These are phyloP conservation scores for Bruguiera sexangula DNA, from an alignment of 345 rosid genomes.

Conservation along the genomic window DNA sequence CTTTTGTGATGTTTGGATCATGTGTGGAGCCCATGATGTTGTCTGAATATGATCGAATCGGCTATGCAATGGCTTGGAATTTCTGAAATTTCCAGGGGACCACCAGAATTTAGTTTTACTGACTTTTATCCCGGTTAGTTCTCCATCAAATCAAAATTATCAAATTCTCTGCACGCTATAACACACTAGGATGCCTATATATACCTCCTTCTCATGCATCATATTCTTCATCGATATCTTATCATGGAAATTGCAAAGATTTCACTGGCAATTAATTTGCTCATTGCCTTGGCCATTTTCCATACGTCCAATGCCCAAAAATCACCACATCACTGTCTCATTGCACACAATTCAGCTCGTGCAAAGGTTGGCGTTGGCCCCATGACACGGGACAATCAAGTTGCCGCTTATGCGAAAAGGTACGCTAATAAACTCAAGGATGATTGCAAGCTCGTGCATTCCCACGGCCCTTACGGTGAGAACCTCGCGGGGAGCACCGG, in stretches of 20 bases:
- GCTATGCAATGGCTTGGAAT: too few relatives aligned
- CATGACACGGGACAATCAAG: constrained; percentile 5
- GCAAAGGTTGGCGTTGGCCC: constrained; percentile 2
- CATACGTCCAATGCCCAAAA: constrained; percentile 4
- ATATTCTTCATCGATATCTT: neutral
- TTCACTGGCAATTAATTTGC: neutral
- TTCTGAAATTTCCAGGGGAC: too few relatives aligned
- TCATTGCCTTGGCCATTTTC: neutral
- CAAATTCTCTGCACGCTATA: neutral
- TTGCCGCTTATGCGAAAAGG: constrained; percentile 2
- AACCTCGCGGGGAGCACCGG: constrained; percentile 3
- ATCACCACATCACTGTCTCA: constrained; percentile 12
- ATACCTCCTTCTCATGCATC: neutral
- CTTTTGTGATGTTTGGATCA: too few relatives aligned
- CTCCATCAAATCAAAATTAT: too few relatives aligned
- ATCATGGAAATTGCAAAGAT: neutral
- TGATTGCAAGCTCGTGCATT: constrained; percentile 12
- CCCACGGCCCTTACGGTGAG: constrained; percentile 15
- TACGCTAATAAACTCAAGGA: neutral
- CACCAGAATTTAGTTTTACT: too few relatives aligned
- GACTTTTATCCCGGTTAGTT: too few relatives aligned
- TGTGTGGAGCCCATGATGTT: too few relatives aligned
- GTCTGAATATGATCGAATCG: too few relatives aligned
- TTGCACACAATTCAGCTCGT: constrained; percentile 21
- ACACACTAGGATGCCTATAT: neutral